Percentiles rank a stretch among this genome's conserved stretches.
Conservation (phyloP, 1,139 yeast species). For the Meyerozyma athensensis region DNA sequence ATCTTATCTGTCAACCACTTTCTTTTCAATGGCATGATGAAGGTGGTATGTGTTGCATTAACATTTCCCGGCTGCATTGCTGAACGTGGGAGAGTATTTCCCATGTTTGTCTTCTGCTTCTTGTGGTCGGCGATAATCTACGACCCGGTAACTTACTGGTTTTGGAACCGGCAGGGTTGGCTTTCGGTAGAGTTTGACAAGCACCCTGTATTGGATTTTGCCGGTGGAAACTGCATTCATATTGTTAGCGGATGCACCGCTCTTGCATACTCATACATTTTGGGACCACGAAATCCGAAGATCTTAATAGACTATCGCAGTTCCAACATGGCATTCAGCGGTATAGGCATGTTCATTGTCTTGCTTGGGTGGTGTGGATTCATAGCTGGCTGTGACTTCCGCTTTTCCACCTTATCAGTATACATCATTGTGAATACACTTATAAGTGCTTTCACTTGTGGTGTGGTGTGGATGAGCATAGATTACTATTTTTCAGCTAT, state of each 20-base stretch:
- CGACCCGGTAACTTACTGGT: constrained; percentile 63
- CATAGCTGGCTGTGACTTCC: constrained; percentile 40
- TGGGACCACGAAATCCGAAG: constrained; percentile 50
- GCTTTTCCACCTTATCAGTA: constrained; percentile 32
- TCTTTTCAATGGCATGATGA: constrained; percentile 48
- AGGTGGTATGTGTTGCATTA: constrained; percentile 47
- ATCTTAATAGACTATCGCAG: constrained; percentile 34
- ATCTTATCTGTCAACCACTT: constrained; percentile 40
- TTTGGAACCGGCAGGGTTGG: constrained; percentile 63
- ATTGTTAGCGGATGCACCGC: constrained; percentile 57
- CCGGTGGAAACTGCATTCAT: constrained; percentile 65
- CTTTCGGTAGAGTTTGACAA: constrained; percentile 34
- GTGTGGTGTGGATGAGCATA: constrained; percentile 33
- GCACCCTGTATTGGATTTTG: constrained; percentile 55
- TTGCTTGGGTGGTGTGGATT: constrained; percentile 44
- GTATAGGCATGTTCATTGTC: constrained; percentile 48
- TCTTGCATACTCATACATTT: constrained; percentile 52
- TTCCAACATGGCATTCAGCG: constrained; percentile 37
- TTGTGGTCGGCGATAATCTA: constrained; percentile 56
- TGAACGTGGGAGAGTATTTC: constrained; percentile 53
- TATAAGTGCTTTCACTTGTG: constrained; percentile 33
- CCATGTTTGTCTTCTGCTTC: constrained; percentile 49
- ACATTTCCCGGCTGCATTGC: constrained; percentile 56
- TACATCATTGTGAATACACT: constrained; percentile 33
- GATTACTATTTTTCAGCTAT: constrained; percentile 38